A percentile compares a stretch with the other conserved stretches of the same genome.
Evolutionary conservation across 345 rosid genomes (phyloP).

Genomic region (Ceriops decandra): DNA sequence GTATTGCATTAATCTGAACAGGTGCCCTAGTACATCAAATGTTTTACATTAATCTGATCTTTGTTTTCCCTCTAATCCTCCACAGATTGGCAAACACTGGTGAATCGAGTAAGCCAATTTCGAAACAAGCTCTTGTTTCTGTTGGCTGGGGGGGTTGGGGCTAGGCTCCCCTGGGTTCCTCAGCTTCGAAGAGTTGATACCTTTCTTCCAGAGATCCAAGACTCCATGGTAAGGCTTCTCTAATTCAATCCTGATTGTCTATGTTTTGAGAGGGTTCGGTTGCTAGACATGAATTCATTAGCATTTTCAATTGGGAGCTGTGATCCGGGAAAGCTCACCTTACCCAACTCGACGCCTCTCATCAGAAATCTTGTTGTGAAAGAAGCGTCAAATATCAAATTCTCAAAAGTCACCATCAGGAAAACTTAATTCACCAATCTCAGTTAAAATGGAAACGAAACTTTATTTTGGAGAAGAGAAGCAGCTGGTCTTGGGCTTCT

Average conservation of each 20-base stretch:
- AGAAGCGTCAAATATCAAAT: conserved; percentile 17
- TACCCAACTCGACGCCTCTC: conserved; percentile 8
- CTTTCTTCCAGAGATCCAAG: not conserved
- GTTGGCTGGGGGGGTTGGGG: too few species aligned
- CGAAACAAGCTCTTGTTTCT: too few species aligned
- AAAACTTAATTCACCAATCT: conserved; percentile 5
- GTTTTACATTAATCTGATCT: too few species aligned
- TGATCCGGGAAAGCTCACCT: conserved; percentile 25
- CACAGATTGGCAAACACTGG: too few species aligned
- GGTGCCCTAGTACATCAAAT: too few species aligned
- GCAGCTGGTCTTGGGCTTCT: conserved; percentile 40
- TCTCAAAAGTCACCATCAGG: conserved; percentile 13
- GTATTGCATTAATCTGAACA: too few species aligned
- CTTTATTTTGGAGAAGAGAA: conserved; percentile 53
- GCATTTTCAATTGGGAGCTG: conserved; percentile 40
- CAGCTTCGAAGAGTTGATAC: too few species aligned
- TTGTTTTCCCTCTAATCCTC: too few species aligned
- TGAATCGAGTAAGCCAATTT: too few species aligned
- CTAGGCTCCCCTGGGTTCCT: too few species aligned
- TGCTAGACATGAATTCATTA: conserved; percentile 46
- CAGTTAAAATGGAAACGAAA: conserved; percentile 17
- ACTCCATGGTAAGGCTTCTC: too few species aligned
- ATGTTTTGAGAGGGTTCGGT: conserved; percentile 12
- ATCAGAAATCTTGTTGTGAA: conserved; percentile 8
- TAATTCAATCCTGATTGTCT: not conserved